Percentiles rank a stretch among this genome's conserved stretches.
phyloP scores from a whole-genome alignment of 768 basidiomycete species.

The Lactarius evosmus region DNA sequence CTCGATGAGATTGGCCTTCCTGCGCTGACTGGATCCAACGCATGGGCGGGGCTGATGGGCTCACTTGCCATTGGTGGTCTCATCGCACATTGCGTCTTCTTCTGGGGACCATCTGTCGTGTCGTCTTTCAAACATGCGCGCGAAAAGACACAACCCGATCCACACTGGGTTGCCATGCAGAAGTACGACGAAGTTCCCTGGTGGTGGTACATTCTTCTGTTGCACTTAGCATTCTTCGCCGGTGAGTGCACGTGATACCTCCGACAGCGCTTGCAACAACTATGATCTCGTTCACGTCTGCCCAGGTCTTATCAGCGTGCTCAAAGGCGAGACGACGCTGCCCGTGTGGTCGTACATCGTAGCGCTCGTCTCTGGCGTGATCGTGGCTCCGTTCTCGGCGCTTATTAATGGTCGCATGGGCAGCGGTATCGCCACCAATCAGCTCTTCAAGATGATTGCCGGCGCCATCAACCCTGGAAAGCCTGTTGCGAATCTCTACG shows the following conservation, averaged over 20 bases:
- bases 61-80: conserved; percentile 54
- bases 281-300: not conserved
- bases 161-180: conserved; percentile 57
- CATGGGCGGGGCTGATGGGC: conserved; percentile 46
- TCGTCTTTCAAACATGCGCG: conserved; percentile 50
- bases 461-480: conserved; percentile 58
- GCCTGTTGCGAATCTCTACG: conserved; percentile 68
- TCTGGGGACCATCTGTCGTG: conserved; percentile 53
- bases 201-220: conserved; percentile 56
- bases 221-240: conserved; percentile 51
- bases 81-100: conserved; percentile 50
- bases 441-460: conserved; percentile 64
- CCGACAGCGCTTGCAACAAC: not conserved
- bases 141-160: conserved; percentile 48
- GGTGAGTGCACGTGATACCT: conserved; percentile 37
- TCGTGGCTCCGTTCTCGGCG: conserved; percentile 51
- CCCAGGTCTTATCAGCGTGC: conserved; percentile 37
- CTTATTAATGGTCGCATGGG: conserved; percentile 58
- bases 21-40: conserved; percentile 46
- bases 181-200: conserved; percentile 59
- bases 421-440: conserved; percentile 56
- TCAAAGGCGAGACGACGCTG: conserved; percentile 59
- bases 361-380: conserved; percentile 48
- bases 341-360: conserved; percentile 62
- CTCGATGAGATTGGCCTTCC: conserved; percentile 44